A percentile compares a stretch with the other conserved stretches of the same genome.
Conservation (phyloP, 495 filamentous ascomycete species). For the Xanthoparmelia taractica region DNA sequence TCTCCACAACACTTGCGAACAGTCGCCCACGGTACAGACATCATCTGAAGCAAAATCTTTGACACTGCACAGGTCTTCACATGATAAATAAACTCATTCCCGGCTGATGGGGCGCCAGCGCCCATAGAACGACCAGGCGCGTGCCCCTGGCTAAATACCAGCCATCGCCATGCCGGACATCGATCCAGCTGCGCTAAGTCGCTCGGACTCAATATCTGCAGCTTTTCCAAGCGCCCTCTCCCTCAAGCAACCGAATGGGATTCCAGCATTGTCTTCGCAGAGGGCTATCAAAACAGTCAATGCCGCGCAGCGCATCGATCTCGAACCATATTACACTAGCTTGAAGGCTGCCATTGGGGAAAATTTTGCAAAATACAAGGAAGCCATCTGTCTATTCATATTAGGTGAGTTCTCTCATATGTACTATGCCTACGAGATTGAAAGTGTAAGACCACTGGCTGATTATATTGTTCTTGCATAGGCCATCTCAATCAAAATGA, state of each 20-base stretch:
- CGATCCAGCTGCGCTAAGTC: conserved; percentile 75
- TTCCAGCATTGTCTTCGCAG: conserved; percentile 47
- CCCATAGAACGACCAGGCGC: conserved; percentile 24
- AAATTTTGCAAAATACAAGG: conserved; percentile 84
- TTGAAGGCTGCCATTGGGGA: conserved; percentile 76
- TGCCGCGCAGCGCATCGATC: conserved; percentile 73
- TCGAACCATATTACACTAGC: conserved; percentile 81
- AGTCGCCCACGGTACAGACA: background rate
- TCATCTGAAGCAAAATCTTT: background rate
- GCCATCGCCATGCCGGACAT: conserved; percentile 65
- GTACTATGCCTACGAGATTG: conserved; percentile 6
- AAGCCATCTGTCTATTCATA: conserved; percentile 68
- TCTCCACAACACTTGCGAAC: background rate
- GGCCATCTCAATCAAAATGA: conserved; percentile 82
- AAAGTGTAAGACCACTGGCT: conserved; percentile 8
- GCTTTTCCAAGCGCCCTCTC: conserved; percentile 54
- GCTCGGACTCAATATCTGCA: conserved; percentile 53
- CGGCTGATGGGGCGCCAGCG: conserved; percentile 24
- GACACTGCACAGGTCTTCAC: background rate
- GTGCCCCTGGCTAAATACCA: conserved; percentile 29
- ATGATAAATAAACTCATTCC: conserved; percentile 5
- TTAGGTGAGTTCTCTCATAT: conserved; percentile 53
- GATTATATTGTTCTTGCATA: conserved; percentile 28
- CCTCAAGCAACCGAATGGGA: conserved; percentile 37
- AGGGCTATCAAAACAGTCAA: conserved; percentile 53